phyloP scores from a whole-genome alignment of 2,329 filamentous ascomycete species.

The Aspergillus sp. region DNA sequence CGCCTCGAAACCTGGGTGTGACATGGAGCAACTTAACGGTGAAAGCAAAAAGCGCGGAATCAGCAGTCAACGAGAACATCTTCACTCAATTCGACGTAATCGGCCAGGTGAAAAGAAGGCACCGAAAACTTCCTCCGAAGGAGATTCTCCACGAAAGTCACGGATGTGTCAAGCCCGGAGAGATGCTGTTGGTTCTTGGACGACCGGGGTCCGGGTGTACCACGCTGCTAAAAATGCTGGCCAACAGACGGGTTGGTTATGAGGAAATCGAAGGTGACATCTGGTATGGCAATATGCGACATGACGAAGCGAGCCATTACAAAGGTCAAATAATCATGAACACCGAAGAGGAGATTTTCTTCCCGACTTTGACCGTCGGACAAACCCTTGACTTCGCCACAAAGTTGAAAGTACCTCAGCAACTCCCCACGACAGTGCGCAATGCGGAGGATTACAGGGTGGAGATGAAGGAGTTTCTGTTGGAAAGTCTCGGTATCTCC shows the following conservation, averaged over 20 bases:
- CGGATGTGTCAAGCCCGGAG: slow-evolving; percentile 69
- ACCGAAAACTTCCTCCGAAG: slow-evolving; percentile 57
- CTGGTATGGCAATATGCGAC: slow-evolving; percentile 51
- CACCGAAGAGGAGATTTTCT: slow-evolving; percentile 54
- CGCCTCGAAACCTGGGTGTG: slow-evolving; percentile 57
- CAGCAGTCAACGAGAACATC: slow-evolving; percentile 66
- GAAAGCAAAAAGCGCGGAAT: slow-evolving; percentile 59
- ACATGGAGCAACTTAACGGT: slow-evolving; percentile 66
- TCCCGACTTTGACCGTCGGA: slow-evolving; percentile 51
- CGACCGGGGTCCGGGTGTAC: slow-evolving; percentile 70
- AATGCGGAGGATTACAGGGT: slow-evolving; percentile 48
- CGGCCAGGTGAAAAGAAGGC: slow-evolving; percentile 53
- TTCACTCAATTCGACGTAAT: slow-evolving; percentile 59
- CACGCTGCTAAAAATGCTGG: slow-evolving; percentile 67
- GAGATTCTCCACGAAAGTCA: slow-evolving; percentile 65
- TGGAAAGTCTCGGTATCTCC: slow-evolving; percentile 57
- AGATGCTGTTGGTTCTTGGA: slow-evolving; percentile 70
- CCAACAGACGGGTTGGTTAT: slow-evolving; percentile 59
- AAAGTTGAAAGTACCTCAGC: slow-evolving; percentile 55
- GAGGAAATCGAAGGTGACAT: slow-evolving; percentile 59
- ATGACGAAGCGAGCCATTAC: slow-evolving; percentile 48
- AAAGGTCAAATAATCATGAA: slow-evolving; percentile 60
- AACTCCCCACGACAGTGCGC: slow-evolving; percentile 46
- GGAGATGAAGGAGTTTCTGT: slow-evolving; percentile 54
- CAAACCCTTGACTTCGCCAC: slow-evolving; percentile 58